These are phyloP conservation scores for Globisporangium uncinulatum DNA, from an alignment of 352 stramenopile species.

Conservation along the genomic window DNA sequence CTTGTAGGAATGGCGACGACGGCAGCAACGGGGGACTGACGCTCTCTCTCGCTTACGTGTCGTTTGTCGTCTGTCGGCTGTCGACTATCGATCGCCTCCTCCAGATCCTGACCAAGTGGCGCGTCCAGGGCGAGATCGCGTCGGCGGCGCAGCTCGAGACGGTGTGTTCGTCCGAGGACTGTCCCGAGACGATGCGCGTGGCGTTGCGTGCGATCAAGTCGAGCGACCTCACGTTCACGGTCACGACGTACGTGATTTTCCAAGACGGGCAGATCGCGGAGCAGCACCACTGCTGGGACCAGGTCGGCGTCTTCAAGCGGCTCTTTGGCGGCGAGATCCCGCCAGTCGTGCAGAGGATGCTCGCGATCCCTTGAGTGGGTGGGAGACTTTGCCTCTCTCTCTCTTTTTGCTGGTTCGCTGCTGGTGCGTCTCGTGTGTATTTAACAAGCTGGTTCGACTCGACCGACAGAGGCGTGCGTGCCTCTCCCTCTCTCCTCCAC, in stretches of 20 bases:
- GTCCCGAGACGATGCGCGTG: slow-evolving; percentile 55
- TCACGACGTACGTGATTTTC: slow-evolving; percentile 82
- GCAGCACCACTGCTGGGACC: slow-evolving; percentile 81
- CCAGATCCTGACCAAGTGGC: slow-evolving; percentile 80
- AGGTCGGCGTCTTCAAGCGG: slow-evolving; percentile 76
- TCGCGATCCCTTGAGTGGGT: slow-evolving; percentile 27
- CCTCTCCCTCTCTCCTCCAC: neutral
- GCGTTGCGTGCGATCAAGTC: slow-evolving; percentile 74
- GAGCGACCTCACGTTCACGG: slow-evolving; percentile 76
- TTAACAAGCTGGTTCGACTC: slow-evolving; percentile 8
- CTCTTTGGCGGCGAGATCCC: slow-evolving; percentile 76
- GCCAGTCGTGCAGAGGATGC: slow-evolving; percentile 40
- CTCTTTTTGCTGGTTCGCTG: too few species aligned
- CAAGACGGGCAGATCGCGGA: slow-evolving; percentile 61
- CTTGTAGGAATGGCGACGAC: too few species aligned
- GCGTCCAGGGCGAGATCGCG: slow-evolving; percentile 73
- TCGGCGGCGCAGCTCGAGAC: slow-evolving; percentile 47
- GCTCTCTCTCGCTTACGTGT: too few species aligned
- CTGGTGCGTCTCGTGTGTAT: slow-evolving; percentile 10
- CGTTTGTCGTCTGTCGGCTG: too few species aligned
- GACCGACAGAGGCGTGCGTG: too few species aligned
- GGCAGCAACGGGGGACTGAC: too few species aligned
- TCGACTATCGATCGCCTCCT: too few species aligned
- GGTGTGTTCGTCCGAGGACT: slow-evolving; percentile 70
- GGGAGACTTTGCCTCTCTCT: too few species aligned